Evolutionary conservation across 208 protist genomes (phyloP).

Genomic region (Leptomonas seymouri): DNA sequence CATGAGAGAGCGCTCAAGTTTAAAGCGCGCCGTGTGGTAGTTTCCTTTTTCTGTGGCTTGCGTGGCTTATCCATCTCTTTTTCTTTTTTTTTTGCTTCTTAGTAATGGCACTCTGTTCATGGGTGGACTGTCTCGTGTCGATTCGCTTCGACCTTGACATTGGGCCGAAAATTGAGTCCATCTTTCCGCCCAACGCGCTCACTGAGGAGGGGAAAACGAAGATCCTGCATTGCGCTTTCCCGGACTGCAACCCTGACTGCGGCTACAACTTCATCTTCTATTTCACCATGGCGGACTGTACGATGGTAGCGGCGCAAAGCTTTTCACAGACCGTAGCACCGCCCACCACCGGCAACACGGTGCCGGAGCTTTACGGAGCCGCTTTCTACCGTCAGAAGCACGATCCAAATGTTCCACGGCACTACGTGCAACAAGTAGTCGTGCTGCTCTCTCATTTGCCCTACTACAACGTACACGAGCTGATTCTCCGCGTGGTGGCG

Average conservation of each 20-base stretch:
- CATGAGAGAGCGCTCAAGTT: too few species aligned
- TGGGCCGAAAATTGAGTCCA: constrained; percentile 75
- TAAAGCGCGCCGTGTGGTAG: too few species aligned
- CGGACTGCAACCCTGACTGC: constrained; percentile 84
- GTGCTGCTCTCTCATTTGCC: constrained; percentile 81
- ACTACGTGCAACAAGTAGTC: constrained; percentile 88
- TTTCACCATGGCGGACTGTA: constrained; percentile 77
- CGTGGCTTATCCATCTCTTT: too few species aligned
- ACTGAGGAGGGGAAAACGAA: constrained; percentile 51
- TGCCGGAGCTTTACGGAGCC: constrained; percentile 66
- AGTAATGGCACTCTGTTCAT: constrained; percentile 45
- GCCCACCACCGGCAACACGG: constrained; percentile 27
- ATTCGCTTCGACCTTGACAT: constrained; percentile 90
- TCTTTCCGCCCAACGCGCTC: constrained; percentile 59
- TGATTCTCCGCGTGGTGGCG: constrained; percentile 82
- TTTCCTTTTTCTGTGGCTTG: too few species aligned
- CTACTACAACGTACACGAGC: constrained; percentile 76
- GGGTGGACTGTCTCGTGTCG: constrained; percentile 80
- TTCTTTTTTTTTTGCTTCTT: constrained; percentile 19
- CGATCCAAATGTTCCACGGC: constrained; percentile 70
- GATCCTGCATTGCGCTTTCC: constrained; percentile 70
- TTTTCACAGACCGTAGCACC: constrained; percentile 36
- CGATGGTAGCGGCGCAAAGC: constrained; percentile 26
- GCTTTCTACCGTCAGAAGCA: constrained; percentile 88
- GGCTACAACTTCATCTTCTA: constrained; percentile 89